phyloP scores from a whole-genome alignment of 2,329 filamentous ascomycete species.

The Ophiostoma sp. region DNA sequence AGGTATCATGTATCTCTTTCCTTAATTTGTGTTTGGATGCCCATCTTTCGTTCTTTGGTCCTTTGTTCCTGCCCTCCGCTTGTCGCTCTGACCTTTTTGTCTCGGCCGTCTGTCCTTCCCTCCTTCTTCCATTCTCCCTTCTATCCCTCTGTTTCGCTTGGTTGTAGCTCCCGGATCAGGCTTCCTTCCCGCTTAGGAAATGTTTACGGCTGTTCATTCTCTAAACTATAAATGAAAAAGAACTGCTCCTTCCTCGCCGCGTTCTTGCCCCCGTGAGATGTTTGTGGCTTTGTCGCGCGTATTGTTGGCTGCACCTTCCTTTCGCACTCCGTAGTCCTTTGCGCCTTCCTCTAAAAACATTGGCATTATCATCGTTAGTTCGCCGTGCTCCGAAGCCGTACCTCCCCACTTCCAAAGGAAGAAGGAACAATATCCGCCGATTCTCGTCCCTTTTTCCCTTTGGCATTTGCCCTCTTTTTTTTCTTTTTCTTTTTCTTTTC shows the following conservation, averaged over 20 bases:
- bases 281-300: neutral
- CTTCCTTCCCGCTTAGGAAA: neutral
- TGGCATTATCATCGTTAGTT: neutral
- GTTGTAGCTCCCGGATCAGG: conserved; percentile 17
- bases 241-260: neutral
- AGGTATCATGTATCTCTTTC: neutral
- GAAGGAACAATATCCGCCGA: neutral
- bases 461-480: neutral
- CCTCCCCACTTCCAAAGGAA: neutral
- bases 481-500: neutral
- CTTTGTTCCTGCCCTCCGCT: conserved; percentile 3
- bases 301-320: neutral
- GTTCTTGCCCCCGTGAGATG: neutral
- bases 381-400: neutral
- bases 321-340: neutral
- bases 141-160: conserved; percentile 1
- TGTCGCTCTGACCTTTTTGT: neutral
- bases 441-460: neutral
- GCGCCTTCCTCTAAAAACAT: neutral
- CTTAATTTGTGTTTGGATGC: neutral
- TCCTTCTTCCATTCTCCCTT: neutral
- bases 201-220: conserved; percentile 5
- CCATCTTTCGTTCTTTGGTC: neutral
- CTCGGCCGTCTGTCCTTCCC: neutral
- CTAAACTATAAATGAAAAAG: neutral